Base-by-base conservation (phyloP, 1,284 basidiomycete genomes). In the Naganishia cerealis region DNA sequence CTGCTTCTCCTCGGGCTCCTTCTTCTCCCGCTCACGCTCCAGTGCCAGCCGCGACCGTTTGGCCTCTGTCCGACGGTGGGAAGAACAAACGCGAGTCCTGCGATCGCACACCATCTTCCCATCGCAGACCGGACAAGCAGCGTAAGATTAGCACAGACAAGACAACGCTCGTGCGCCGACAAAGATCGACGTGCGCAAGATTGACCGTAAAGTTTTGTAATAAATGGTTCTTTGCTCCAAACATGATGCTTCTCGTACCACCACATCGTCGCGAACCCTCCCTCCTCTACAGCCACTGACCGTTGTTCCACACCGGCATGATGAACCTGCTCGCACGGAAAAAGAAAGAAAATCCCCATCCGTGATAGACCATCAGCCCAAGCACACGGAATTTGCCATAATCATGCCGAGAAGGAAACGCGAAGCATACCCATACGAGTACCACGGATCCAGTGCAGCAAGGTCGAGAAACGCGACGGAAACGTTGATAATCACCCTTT, bases 131-230 rank as follows among this genome's bases (percentile, higher is more conserved):
- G 18, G 26, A 43, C 57, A 58, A 13, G 16, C 3, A 55, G 7
- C 26, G 53, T 7, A 29, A 54, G n/a, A 13, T 12, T 33, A 54
- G 13, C 13, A 29, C 8, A 21, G 18, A 42, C 26, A 52, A 8
- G 13, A 40, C 16, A 18, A 40, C 1, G 3, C 33, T 21, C 26
- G 18, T 53, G 40, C 24, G 42, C n/a, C n/a, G 46, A 50, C 1
- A 10, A 46, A 16, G 38, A 43, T 13, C 36, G 36, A 67, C 73
- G 68, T 67, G 76, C 71, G 72, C 75, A 3, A 78, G 67, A 66
- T 75, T 76, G 53, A 79, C 77, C 6, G 73, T 69, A 61, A 78
- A 79, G 56, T 79, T 75, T 65, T 79, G 77, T 3, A 70, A 71
- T 5, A 77, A 67, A 67, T 79, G 78, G 65, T 77, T 75, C 71